A percentile compares a stretch with the other conserved stretches of the same genome.
These are phyloP conservation scores for Starmerella bacillaris DNA, from an alignment of 805 yeast genomes.

Conservation along the genomic window DNA sequence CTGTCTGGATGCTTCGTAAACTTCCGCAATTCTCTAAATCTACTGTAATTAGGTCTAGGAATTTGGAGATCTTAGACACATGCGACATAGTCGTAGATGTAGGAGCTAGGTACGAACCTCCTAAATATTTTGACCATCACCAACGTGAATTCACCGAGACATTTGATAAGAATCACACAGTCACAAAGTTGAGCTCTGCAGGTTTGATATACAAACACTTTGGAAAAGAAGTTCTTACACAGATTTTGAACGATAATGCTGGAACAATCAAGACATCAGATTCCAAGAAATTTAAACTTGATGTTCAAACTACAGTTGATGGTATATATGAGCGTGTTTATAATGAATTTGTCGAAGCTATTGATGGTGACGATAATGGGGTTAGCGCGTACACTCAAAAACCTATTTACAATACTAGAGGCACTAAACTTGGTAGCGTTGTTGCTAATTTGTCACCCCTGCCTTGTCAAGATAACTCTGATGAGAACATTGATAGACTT, in stretches of 20 bases:
- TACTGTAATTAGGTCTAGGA: constrained; percentile 64
- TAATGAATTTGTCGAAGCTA: constrained; percentile 69
- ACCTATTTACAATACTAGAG: constrained; percentile 52
- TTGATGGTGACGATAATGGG: constrained; percentile 92
- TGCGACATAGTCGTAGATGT: constrained; percentile 93
- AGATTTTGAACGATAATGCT: constrained; percentile 19
- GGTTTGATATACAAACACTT: constrained; percentile 68
- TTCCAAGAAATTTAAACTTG: constrained; percentile 22
- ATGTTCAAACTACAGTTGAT: constrained; percentile 33
- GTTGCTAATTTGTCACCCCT: constrained; percentile 68
- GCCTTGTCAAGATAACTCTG: constrained; percentile 57
- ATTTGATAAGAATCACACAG: constrained; percentile 37
- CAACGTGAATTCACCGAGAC: constrained; percentile 77
- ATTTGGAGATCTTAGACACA: constrained; percentile 60
- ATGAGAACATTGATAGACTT: constrained; percentile 40
- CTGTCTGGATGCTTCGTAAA: constrained; percentile 65
- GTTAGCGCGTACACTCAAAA: constrained; percentile 39
- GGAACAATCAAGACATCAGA: neutral
- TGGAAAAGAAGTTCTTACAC: constrained; percentile 27
- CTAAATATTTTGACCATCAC: constrained; percentile 84
- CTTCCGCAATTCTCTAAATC: constrained; percentile 54
- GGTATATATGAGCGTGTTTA: constrained; percentile 61
- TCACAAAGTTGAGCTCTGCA: constrained; percentile 80
- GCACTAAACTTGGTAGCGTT: constrained; percentile 59
- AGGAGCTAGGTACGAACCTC: constrained; percentile 73